These are phyloP conservation scores for Purpureocillium lavendulum DNA, from an alignment of 2,329 filamentous ascomycete genomes.

Conservation along the genomic window DNA sequence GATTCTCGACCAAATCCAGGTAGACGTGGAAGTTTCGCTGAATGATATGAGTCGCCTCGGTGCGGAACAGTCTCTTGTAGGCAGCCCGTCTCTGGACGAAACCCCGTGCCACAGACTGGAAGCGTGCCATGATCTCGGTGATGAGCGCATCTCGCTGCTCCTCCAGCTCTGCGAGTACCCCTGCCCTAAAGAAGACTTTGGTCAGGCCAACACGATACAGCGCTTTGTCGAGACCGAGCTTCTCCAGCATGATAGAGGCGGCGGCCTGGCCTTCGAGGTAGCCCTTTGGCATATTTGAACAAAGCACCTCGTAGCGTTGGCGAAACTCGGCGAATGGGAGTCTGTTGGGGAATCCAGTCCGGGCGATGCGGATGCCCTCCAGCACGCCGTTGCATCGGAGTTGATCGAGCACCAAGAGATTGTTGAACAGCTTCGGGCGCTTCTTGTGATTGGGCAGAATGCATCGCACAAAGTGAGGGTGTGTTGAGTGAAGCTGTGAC, in stretches of 20 bases:
- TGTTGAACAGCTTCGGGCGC: constrained; percentile 83
- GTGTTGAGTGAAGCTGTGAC: constrained; percentile 87
- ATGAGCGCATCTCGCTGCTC: constrained; percentile 91
- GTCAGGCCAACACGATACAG: constrained; percentile 91
- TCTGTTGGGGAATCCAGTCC: constrained; percentile 93
- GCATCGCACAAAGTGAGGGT: constrained; percentile 96
- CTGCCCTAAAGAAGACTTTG: constrained; percentile 96
- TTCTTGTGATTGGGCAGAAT: constrained; percentile 99
- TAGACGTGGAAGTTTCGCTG: constrained; percentile 93
- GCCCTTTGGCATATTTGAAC: constrained; percentile 76
- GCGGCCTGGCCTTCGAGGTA: constrained; percentile 86
- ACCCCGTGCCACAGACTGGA: constrained; percentile 86
- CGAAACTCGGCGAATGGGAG: constrained; percentile 90
- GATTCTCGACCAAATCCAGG: constrained; percentile 78
- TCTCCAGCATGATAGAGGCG: constrained; percentile 80
- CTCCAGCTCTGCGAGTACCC: constrained; percentile 92
- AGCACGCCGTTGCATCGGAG: constrained; percentile 97
- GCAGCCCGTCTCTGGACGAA: constrained; percentile 82
- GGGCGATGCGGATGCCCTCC: constrained; percentile 95
- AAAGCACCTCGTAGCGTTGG: constrained; percentile 91
- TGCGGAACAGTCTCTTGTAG: constrained; percentile 87
- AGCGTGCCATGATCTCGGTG: constrained; percentile 84
- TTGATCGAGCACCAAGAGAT: constrained; percentile 89
- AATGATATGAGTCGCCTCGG: constrained; percentile 90
- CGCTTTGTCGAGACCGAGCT: constrained; percentile 73